Base-by-base conservation (phyloP, 1,284 basidiomycete genomes). In the Blastosporella zonata region DNA sequence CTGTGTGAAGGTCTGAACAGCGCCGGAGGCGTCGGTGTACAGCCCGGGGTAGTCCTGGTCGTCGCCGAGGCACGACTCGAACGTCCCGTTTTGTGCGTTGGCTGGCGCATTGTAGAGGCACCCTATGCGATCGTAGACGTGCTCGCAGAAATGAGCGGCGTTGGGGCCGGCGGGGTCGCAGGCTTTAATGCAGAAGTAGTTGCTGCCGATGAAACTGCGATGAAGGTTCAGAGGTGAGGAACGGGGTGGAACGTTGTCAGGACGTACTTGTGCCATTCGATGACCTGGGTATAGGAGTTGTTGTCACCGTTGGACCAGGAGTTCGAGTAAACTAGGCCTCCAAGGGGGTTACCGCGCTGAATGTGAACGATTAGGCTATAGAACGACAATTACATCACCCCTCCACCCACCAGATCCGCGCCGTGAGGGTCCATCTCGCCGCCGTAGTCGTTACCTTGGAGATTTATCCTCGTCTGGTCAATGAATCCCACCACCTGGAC, bases 61-160 rank as follows among this genome's bases (percentile, higher is more conserved):
- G 10, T 88, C 84, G 33, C 82, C 82, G 1, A 73, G 57, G 63
- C 86, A 88, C 20, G 73, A 69, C 51, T 79, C 75, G 59, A 85
- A 88, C 0, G 71, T 72, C n/a, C 74, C 75, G 38, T 78, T 72
- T 40, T 70, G 63, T 27, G 80, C 82, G 34, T 72, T 70, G 57
- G 78, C 81, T 21, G 85, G 85, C 6, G 74, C 79, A 59, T 89
- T 89, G 69, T 81, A 87, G 12, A 60, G 61, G 59, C 86, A 89
- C 1, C 87, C 87, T 47, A 86, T 78, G 49, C 81, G 78, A 59
- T 89, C 86, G 53, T 69, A 79, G 47, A 77, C 71, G 67, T 86
- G 79, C 58, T 82, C 70, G 71, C 85, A 89, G 58, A 68, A 75
- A 35, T 70, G 59, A 1, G 70, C 67, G 12, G 73, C 75, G 52